Percentiles rank a stretch among this genome's conserved stretches.
phyloP scores from a whole-genome alignment of 345 rosid genomes.

The Erodium maritimum region DNA sequence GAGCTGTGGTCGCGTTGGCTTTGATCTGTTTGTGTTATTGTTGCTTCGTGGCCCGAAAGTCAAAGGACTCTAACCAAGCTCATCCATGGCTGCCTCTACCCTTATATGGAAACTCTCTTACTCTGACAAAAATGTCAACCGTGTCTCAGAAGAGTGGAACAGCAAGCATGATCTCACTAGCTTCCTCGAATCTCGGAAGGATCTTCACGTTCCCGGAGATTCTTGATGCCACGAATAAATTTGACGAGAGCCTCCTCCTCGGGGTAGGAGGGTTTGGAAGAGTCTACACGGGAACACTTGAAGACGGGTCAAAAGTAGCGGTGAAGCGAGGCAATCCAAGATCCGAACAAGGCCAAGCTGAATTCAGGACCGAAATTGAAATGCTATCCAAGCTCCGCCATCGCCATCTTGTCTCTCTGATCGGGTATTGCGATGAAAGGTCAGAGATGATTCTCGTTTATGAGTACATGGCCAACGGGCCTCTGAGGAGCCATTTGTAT shows the following conservation, averaged over 20 bases:
- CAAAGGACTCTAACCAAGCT: slow-evolving; percentile 51
- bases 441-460: slow-evolving; percentile 94
- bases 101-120: slow-evolving; percentile 76
- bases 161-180: slow-evolving; percentile 75
- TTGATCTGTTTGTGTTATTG: slow-evolving; percentile 50
- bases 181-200: slow-evolving; percentile 72
- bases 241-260: slow-evolving; percentile 74
- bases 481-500: slow-evolving; percentile 86
- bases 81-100: slow-evolving; percentile 85
- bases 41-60: slow-evolving; percentile 38
- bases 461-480: slow-evolving; percentile 98
- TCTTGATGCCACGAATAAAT: slow-evolving; percentile 83
- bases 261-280: slow-evolving; percentile 99
- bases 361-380: slow-evolving; percentile 93
- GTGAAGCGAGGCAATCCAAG: slow-evolving; percentile 99
- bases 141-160: slow-evolving; percentile 82
- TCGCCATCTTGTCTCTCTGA: slow-evolving; percentile 94
- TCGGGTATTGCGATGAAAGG: slow-evolving; percentile 91
- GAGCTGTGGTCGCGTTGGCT: slow-evolving; percentile 30
- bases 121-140: slow-evolving; percentile 71
- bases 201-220: slow-evolving; percentile 81
- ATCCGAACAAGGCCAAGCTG: slow-evolving; percentile 97
- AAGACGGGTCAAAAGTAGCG: slow-evolving; percentile 80
- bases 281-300: slow-evolving; percentile 84
- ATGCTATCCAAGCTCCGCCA: slow-evolving; percentile 97